These are phyloP conservation scores for Monoraphidium neglectum DNA, from an alignment of 139 green algal species.

Conservation along the genomic window DNA sequence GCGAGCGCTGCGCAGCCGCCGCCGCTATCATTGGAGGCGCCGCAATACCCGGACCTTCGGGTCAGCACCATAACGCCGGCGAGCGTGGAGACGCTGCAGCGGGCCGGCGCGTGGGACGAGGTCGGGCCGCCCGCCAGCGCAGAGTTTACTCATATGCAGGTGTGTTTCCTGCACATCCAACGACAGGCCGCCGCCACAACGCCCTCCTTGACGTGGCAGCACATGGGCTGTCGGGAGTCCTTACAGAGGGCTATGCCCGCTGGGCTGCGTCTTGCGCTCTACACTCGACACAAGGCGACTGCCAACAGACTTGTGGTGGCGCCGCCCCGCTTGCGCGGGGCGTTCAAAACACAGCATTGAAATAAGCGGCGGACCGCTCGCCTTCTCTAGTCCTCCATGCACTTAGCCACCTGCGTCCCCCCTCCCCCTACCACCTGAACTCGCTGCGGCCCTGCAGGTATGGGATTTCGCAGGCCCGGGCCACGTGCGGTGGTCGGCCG, in stretches of 20 bases:
- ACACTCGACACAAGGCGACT: too few relatives aligned
- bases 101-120: conserved; percentile 59
- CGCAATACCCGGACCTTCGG: conserved; percentile 50
- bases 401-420: neutral
- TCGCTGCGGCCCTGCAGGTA: conserved; percentile 25
- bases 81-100: conserved; percentile 53
- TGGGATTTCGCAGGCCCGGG: conserved; percentile 53
- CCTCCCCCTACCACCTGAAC: neutral
- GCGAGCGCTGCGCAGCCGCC: conserved; percentile 27
- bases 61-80: conserved; percentile 78
- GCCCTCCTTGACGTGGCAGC: too few relatives aligned
- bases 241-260: too few relatives aligned
- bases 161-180: conserved; percentile 43
- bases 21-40: neutral
- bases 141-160: conserved; percentile 59
- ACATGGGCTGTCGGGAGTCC: too few relatives aligned
- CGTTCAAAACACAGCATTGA: too few relatives aligned
- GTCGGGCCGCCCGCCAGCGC: conserved; percentile 40
- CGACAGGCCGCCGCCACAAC: too few relatives aligned
- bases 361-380: too few relatives aligned
- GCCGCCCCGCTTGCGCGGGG: too few relatives aligned
- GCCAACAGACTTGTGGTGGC: too few relatives aligned
- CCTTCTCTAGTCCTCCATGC: too few relatives aligned
- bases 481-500: conserved; percentile 59
- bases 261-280: too few relatives aligned